phyloP scores from a whole-genome alignment of 345 rosid genomes.

The Syzygium aqueum region DNA sequence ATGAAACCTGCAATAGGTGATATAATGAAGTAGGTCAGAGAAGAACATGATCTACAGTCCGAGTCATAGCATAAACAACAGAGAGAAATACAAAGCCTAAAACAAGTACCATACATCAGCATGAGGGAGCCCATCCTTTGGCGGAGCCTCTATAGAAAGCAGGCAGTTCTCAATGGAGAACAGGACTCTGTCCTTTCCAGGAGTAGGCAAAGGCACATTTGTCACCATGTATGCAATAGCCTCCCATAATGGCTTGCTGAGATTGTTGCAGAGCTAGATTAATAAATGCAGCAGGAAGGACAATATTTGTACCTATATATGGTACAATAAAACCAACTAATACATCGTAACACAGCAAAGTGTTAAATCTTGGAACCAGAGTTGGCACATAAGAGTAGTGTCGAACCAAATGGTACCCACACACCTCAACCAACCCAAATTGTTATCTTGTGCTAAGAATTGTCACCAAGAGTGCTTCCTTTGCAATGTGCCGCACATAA shows the following conservation, averaged over 20 bases:
- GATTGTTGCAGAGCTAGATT: conserved; percentile 12
- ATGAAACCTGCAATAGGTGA: conserved; percentile 65
- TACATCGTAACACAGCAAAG: not conserved
- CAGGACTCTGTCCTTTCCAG: conserved; percentile 85
- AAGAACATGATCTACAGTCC: not conserved
- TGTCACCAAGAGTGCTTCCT: not conserved
- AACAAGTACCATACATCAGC: conserved; percentile 63
- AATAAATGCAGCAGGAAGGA: not conserved
- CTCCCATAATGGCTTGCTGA: conserved; percentile 98
- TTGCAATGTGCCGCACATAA: not conserved
- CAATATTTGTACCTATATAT: not conserved
- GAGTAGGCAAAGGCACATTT: conserved; percentile 87
- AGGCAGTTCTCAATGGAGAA: conserved; percentile 82
- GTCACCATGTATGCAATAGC: conserved; percentile 62
- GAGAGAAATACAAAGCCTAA: not conserved
- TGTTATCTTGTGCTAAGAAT: not conserved
- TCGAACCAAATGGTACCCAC: not conserved
- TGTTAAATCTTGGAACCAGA: not conserved
- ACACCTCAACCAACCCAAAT: not conserved
- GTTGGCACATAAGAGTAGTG: not conserved
- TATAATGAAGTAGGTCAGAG: not conserved
- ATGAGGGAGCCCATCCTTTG: conserved; percentile 85
- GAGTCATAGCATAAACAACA: conserved; percentile 1
- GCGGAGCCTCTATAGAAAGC: conserved; percentile 90
- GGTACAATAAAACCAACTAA: not conserved